Conservation (phyloP, 2,329 filamentous ascomycete species). For the Colletotrichum destructivum region DNA sequence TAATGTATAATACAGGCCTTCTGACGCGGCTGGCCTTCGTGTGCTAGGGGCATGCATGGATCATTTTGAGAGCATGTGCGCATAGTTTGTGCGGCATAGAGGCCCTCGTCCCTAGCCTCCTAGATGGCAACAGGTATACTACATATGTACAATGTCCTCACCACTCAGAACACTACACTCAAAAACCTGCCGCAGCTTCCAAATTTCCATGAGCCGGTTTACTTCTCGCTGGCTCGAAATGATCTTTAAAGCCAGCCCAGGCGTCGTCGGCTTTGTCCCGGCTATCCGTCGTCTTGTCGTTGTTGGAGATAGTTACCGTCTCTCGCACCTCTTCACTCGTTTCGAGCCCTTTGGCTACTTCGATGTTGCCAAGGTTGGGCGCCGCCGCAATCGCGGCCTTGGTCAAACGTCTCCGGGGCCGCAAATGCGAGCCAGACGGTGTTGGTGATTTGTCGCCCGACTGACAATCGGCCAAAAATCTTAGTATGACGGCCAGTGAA, state of each 20-base stretch:
- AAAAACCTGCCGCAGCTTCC: neutral
- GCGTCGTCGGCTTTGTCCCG: neutral
- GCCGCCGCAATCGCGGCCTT: neutral
- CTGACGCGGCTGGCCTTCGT: neutral
- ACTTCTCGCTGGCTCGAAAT: neutral
- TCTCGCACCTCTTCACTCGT: neutral
- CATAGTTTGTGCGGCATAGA: neutral
- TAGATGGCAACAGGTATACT: slow-evolving; percentile 5
- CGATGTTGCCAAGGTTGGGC: neutral
- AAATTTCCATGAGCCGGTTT: neutral
- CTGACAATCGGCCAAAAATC: neutral
- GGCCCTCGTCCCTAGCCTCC: neutral
- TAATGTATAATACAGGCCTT: neutral
- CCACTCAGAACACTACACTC: neutral
- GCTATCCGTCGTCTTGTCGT: neutral
- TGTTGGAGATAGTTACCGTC: too few species aligned
- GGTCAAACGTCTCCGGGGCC: neutral
- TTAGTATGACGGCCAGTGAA: neutral
- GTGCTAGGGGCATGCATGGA: too few species aligned
- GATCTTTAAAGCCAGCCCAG: slow-evolving; percentile 3
- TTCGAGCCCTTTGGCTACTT: neutral
- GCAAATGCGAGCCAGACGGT: neutral
- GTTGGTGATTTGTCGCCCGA: too few species aligned
- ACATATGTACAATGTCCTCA: slow-evolving; percentile 6
- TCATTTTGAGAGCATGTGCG: neutral